Evolutionary conservation across 2,329 filamentous ascomycete genomes (phyloP).

Genomic region (Biscogniauxia mediterranea): DNA sequence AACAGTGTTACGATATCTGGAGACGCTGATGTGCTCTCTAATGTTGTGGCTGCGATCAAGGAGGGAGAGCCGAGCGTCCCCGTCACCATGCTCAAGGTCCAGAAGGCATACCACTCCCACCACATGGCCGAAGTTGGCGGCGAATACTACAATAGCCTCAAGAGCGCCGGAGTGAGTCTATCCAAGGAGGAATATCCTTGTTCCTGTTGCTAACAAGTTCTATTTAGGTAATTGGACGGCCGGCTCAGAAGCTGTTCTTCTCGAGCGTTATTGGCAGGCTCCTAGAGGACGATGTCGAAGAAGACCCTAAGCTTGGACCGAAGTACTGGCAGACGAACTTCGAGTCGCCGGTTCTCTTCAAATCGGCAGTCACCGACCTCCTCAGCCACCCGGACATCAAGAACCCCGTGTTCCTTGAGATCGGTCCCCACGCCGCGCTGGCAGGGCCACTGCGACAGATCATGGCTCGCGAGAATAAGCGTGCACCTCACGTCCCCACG

Average conservation of each 20-base stretch:
- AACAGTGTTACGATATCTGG: constrained; percentile 27
- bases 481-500: background rate
- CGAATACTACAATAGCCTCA: constrained; percentile 5
- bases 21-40: constrained; percentile 13
- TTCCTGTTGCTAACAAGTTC: background rate
- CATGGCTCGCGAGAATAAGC: background rate
- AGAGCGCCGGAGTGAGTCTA: no score
- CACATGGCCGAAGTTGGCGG: constrained; percentile 20
- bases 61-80: constrained; percentile 14
- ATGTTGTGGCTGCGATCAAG: constrained; percentile 22
- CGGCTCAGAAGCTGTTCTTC: constrained; percentile 17
- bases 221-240: constrained; percentile 3
- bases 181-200: no score
- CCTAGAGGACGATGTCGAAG: background rate
- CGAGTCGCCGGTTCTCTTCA: constrained; percentile 22
- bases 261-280: constrained; percentile 13
- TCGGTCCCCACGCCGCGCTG: constrained; percentile 26
- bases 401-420: constrained; percentile 20
- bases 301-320: constrained; percentile 4
- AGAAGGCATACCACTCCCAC: constrained; percentile 35
- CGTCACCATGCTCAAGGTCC: constrained; percentile 25
- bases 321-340: constrained; percentile 24
- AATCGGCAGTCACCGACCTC: constrained; percentile 12
- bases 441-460: constrained; percentile 23
- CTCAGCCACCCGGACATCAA: constrained; percentile 5